These are phyloP conservation scores for Epichloe sp. DNA, from an alignment of 2,329 filamentous ascomycete genomes.

Conservation along the genomic window DNA sequence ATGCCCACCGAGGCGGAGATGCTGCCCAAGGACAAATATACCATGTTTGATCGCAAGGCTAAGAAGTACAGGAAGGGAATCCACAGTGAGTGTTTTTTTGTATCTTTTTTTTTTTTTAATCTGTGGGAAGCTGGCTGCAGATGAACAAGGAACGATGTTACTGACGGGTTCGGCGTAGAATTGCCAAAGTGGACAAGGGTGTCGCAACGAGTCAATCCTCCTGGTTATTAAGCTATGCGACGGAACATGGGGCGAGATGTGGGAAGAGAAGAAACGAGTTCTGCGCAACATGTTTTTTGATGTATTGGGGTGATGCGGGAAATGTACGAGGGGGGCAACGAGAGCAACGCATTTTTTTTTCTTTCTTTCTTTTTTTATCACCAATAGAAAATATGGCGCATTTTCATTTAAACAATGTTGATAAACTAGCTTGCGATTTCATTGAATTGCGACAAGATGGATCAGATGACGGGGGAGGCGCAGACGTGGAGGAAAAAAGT, in stretches of 20 bases:
- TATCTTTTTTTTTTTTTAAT: neutral
- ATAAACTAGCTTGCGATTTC: neutral
- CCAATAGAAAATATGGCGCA: neutral
- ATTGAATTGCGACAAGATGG: neutral
- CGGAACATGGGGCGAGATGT: neutral
- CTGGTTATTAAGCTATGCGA: slow-evolving; percentile 59
- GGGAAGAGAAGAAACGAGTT: neutral
- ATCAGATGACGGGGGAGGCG: neutral
- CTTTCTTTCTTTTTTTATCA: neutral
- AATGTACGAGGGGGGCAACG: neutral
- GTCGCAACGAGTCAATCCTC: slow-evolving; percentile 85
- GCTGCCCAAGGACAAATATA: slow-evolving; percentile 94
- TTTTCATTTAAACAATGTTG: neutral
- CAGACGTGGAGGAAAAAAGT: neutral
- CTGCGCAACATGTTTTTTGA: neutral
- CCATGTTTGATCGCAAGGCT: slow-evolving; percentile 90
- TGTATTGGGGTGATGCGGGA: neutral
- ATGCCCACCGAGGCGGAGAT: slow-evolving; percentile 97
- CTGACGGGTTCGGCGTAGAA: slow-evolving; percentile 34
- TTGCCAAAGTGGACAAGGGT: slow-evolving; percentile 90
- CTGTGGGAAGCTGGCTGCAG: neutral
- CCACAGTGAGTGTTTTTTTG: slow-evolving; percentile 56
- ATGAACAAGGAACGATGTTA: neutral
- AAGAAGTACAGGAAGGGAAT: slow-evolving; percentile 95
- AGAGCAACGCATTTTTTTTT: neutral